phyloP scores from a whole-genome alignment of 345 rosid genomes.

The Dipteronia sinensis region DNA sequence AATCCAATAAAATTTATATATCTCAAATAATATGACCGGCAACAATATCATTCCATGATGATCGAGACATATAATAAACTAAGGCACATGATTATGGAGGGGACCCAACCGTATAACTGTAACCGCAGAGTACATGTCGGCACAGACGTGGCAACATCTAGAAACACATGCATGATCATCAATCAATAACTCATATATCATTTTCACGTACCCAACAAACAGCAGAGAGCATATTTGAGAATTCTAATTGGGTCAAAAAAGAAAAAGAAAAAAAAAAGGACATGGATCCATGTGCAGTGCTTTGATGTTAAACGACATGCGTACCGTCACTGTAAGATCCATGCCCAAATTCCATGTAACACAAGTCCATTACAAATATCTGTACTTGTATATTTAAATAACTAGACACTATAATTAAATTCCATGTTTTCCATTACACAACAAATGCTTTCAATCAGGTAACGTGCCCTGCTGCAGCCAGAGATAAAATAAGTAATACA shows the following conservation, averaged over 20 bases:
- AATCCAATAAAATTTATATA: too few species aligned
- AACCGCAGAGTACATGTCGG: conserved; percentile 39
- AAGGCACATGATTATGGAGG: conserved; percentile 36
- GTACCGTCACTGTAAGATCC: conserved; percentile 18
- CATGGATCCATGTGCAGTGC: conserved; percentile 39
- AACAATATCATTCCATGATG: too few species aligned
- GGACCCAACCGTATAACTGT: conserved; percentile 33
- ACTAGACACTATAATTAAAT: conserved; percentile 14
- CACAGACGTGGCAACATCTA: conserved; percentile 46
- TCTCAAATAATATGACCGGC: too few species aligned
- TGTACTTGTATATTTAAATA: neutral
- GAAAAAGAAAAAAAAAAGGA: conserved; percentile 5
- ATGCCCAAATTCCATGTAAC: conserved; percentile 23
- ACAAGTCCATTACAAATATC: conserved; percentile 9
- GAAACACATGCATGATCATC: conserved; percentile 36
- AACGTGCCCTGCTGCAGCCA: conserved; percentile 26
- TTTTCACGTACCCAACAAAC: neutral
- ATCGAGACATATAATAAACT: conserved; percentile 14
- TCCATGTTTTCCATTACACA: conserved; percentile 3
- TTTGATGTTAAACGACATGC: conserved; percentile 25
- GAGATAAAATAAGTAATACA: neutral
- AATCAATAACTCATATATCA: neutral
- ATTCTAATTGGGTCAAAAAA: neutral
- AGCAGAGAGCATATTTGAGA: neutral
- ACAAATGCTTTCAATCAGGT: conserved; percentile 23